Percentiles rank a stretch among this genome's conserved stretches.
Conservation (phyloP, 257 asterid genomes). For the Perilla frutescens region DNA sequence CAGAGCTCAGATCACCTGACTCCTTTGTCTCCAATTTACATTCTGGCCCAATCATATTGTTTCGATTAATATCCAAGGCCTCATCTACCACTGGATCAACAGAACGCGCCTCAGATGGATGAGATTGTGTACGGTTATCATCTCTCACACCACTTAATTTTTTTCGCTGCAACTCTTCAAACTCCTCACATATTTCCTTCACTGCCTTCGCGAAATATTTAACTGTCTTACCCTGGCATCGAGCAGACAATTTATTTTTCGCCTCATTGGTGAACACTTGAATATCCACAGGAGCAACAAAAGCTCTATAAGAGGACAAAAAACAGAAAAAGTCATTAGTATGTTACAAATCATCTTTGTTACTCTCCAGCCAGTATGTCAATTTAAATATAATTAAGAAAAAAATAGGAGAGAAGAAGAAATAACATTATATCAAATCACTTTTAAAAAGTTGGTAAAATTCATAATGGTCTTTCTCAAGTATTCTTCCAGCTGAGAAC, state of each 20-base stretch:
- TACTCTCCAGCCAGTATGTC: conserved; percentile 1
- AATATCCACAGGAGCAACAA: conserved; percentile 88
- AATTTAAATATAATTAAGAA: conserved; percentile 14
- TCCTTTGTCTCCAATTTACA: conserved; percentile 46
- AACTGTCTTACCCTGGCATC: conserved; percentile 68
- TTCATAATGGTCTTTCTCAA: conserved; percentile 17
- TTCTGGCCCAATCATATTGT: conserved; percentile 35
- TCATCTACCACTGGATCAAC: conserved; percentile 50
- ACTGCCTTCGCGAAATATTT: conserved; percentile 80
- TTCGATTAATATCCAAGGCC: conserved; percentile 43
- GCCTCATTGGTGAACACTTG: conserved; percentile 73
- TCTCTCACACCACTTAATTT: conserved; percentile 50
- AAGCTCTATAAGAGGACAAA: conserved; percentile 67
- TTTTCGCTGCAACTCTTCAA: conserved; percentile 60
- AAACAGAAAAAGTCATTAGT: background rate
- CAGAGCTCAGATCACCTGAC: conserved; percentile 45
- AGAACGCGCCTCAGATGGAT: conserved; percentile 47
- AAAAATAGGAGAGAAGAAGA: conserved; percentile 10
- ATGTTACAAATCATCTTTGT: background rate
- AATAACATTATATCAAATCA: conserved; percentile 2
- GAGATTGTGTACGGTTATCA: conserved; percentile 47
- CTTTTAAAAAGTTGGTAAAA: background rate
- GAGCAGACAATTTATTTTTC: conserved; percentile 67
- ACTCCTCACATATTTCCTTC: conserved; percentile 77
- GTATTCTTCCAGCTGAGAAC: conserved; percentile 18